Evolutionary conservation across 2,329 filamentous ascomycete genomes (phyloP).

Genomic region (Orbilia ellipsospora): DNA sequence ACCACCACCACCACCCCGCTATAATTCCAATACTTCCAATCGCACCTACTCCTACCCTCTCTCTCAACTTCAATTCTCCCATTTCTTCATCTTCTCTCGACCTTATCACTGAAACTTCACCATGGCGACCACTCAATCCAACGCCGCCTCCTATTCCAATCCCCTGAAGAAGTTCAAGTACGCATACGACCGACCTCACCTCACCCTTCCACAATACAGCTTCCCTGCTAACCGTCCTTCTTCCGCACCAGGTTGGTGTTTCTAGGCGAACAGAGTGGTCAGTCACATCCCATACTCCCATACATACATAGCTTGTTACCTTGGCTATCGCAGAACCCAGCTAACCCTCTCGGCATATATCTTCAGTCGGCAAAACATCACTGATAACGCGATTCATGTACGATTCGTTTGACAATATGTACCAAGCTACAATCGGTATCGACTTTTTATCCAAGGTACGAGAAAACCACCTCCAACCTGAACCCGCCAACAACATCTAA

Average conservation of each 20-base stretch:
- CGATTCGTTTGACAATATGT: slow-evolving; percentile 99
- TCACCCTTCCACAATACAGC: slow-evolving; percentile 19
- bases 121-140: slow-evolving; percentile 54
- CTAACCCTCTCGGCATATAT: slow-evolving; percentile 37
- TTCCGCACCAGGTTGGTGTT: slow-evolving; percentile 81
- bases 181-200: slow-evolving; percentile 56
- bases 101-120: slow-evolving; percentile 22
- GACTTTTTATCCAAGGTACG: slow-evolving; percentile 96
- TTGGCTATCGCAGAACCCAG: slow-evolving; percentile 34
- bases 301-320: slow-evolving; percentile 16
- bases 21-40: slow-evolving; percentile 11
- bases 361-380: slow-evolving; percentile 95
- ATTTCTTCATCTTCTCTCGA: slow-evolving; percentile 4
- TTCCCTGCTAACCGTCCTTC: slow-evolving; percentile 29
- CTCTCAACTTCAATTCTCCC: background rate
- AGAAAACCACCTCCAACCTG: slow-evolving; percentile 54
- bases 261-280: slow-evolving; percentile 98
- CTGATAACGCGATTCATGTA: slow-evolving; percentile 99
- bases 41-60: slow-evolving; percentile 14
- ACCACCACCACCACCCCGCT: slow-evolving; percentile 9
- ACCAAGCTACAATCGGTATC: slow-evolving; percentile 98
- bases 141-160: slow-evolving; percentile 91
- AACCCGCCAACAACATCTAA: too few relatives aligned
- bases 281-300: slow-evolving; percentile 60
- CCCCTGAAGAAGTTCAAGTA: slow-evolving; percentile 99